Evolutionary conservation across 768 basidiomycete species (phyloP), one percentile per base, ranked within the genome.

Genomic region (Xerocomus potaroensis): DNA sequence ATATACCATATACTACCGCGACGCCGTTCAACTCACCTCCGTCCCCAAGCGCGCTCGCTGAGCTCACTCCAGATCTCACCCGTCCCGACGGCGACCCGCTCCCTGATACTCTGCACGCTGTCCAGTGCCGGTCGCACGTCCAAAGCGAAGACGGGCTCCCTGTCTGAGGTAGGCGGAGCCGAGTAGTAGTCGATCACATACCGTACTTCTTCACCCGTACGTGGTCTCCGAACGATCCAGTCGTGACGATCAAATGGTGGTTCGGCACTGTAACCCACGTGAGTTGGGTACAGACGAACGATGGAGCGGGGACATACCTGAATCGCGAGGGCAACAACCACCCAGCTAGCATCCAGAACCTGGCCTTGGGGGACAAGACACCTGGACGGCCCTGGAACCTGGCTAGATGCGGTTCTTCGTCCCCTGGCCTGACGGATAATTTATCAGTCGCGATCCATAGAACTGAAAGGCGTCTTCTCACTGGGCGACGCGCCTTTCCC

Each of bases 171-270:
- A 3, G 87, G 81, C 1, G 94, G 91, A 0, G 91, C 92, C 38
- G 90, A 88, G 68, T 98, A 98, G 69, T 99, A 99, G 72, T 99
- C 96, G 58, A 99, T 98, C 38, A 99, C 88, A 67, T 99, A 95
- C 62, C 91, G 87, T 42, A 91, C 84, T 67, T 91, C 87, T 56
- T 88, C 80, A 15, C 87, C 83, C 1, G 85, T 83, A 32, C 72
- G 71, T 26, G 84, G 82, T 42, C 95, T 83, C 24, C 86, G 86
- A 44, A 99, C 77, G 43, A 96, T 69, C 96, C 96, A 99, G 70
- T 99, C 96, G 64, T 99, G 96, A 8, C 96, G 84, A 63, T 99
- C 96, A 62, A 99, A 98, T 1, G 95, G 96, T 5, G 91, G 89
- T 60, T 92, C 87, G 33, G 82, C 74, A 69, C 94, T 98, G 38